A percentile compares a stretch with the other conserved stretches of the same genome.
Conservation (phyloP, 345 rosid genomes). For the Pistacia atlantica region DNA sequence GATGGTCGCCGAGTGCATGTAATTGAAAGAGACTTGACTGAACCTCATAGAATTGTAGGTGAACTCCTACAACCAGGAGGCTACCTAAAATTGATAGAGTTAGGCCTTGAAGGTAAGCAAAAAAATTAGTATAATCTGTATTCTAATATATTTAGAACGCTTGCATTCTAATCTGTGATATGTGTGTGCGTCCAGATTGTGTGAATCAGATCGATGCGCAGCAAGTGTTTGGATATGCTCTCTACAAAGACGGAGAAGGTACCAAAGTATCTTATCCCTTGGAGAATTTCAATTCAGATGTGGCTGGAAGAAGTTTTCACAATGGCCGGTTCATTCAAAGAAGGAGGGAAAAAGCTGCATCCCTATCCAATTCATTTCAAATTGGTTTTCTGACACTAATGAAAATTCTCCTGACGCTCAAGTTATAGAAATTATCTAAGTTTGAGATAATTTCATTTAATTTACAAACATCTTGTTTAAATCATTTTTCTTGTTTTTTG, state of each 20-base stretch:
- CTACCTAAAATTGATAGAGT: constrained; percentile 1
- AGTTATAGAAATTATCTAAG: too few species aligned
- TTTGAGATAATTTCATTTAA: too few species aligned
- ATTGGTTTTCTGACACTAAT: not conserved
- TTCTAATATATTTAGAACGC: too few species aligned
- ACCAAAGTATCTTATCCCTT: not conserved
- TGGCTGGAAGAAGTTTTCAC: constrained; percentile 5
- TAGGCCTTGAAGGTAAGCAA: not conserved
- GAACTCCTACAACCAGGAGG: constrained; percentile 17
- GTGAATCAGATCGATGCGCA: constrained; percentile 1
- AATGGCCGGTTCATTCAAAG: constrained; percentile 5
- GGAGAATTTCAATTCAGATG: constrained; percentile 8
- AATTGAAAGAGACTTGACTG: constrained; percentile 11
- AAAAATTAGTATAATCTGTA: too few species aligned
- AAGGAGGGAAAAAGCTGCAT: not conserved
- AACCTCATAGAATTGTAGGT: constrained; percentile 5
- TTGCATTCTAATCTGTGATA: not conserved
- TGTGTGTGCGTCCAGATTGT: not conserved
- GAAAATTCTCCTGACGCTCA: too few species aligned
- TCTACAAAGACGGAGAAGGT: not conserved
- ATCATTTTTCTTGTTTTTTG: not conserved
- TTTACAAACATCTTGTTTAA: too few species aligned
- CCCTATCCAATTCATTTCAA: not conserved
- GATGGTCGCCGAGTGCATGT: constrained; percentile 3
- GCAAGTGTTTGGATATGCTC: constrained; percentile 6